Evolutionary conservation across 805 yeast genomes (phyloP).

Genomic region (Scheffersomyces amazonensis): DNA sequence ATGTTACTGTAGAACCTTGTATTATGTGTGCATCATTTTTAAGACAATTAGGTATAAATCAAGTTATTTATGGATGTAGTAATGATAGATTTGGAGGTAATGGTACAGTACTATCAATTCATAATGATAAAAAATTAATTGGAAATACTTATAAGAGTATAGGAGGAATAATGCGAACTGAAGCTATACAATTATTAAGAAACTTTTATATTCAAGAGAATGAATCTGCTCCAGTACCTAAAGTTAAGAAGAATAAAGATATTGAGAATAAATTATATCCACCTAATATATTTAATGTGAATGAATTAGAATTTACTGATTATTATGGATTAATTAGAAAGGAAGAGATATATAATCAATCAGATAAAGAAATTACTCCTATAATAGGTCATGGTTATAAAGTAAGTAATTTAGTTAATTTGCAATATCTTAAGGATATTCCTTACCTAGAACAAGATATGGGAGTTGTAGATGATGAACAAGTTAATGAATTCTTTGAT

Average conservation of each 20-base stretch:
- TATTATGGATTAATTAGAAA: constrained; percentile 41
- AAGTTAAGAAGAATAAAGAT: constrained; percentile 66
- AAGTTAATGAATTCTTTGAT: constrained; percentile 17
- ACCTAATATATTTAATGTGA: constrained; percentile 46
- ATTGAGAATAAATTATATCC: constrained; percentile 60
- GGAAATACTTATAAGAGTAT: constrained; percentile 47
- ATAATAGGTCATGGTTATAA: constrained; percentile 16
- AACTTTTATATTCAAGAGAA: constrained; percentile 85
- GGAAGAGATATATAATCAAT: constrained; percentile 7
- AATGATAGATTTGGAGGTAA: constrained; percentile 97
- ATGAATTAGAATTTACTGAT: constrained; percentile 45
- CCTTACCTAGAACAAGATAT: constrained; percentile 15
- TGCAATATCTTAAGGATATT: constrained; percentile 7
- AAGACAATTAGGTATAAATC: constrained; percentile 70
- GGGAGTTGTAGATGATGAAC: constrained; percentile 9
- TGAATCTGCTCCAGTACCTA: constrained; percentile 78
- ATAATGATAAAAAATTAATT: constrained; percentile 12
- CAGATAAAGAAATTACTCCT: constrained; percentile 25
- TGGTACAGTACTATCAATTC: constrained; percentile 72
- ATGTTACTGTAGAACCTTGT: constrained; percentile 97
- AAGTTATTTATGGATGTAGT: constrained; percentile 87
- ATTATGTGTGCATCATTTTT: constrained; percentile 96
- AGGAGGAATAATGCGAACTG: constrained; percentile 79
- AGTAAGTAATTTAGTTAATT: constrained; percentile 11
- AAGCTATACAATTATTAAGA: constrained; percentile 78